Evolutionary conservation across 345 rosid species (phyloP), one percentile per base, ranked within the genome.

Genomic region (Heritiera fomes): DNA sequence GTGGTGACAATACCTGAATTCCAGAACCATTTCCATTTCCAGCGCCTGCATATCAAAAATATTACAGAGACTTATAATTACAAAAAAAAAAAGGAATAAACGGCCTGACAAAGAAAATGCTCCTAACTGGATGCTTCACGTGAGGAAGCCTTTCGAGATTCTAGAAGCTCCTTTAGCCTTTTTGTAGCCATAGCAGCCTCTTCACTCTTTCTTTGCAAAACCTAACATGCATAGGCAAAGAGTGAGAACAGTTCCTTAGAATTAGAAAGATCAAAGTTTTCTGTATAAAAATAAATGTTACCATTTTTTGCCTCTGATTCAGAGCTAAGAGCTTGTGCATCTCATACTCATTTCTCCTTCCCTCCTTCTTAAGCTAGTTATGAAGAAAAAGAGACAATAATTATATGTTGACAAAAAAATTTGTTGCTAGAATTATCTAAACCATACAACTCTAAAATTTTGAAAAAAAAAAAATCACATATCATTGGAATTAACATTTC

Each of bases 291-390:
- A 49, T 50, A 43, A 69, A 28, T 69, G 71, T 85, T 87, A 96
- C 99, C 98, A 92, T 89, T 80, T 96, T 96, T 82, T 96, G 99
- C 79, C 92, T 90, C 81, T 94, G 98, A 86, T 96, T 96, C 83
- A 96, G 83, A 80, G 99, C 95, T 87, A 92, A 79, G 67, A 96
- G 87, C 82, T 96, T 96, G 84, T 96, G 99, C 98, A 96, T 90
- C 94, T 96, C 99, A 58, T 90, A 94, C 85, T 93, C 96, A 63
- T 94, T 96, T 82, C 97, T 90, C 81, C 98, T 88, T 77, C 98
- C 99, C 85, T 94, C 99, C 85, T 96, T 96, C 90, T 91, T 96
- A 73, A 96, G 97, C 98, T 96, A 90, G 49, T 56, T 75, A 58
- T 55, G 12, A 52, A 62, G 7, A 78, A 49, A 69, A 50, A 71